Percentiles rank a stretch among this genome's conserved stretches.
Evolutionary conservation across 768 basidiomycete species (phyloP).

Genomic region (Astraeus odoratus): DNA sequence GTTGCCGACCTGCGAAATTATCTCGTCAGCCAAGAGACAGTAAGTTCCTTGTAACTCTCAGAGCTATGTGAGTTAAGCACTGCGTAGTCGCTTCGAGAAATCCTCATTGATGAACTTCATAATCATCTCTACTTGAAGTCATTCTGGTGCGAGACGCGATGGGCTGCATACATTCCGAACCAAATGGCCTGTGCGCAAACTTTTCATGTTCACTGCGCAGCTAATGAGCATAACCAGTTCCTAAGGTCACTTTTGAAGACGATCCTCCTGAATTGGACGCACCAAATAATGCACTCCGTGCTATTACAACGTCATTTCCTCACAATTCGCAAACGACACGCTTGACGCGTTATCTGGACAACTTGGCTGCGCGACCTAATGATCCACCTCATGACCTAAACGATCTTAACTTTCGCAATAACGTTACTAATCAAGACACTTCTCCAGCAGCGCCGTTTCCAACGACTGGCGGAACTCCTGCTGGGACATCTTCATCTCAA

Average conservation of each 20-base stretch:
- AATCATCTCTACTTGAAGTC: constrained; percentile 96
- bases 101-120: constrained; percentile 91
- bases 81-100: constrained; percentile 78
- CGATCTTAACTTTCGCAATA: constrained; percentile 28
- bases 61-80: constrained; percentile 6
- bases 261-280: constrained; percentile 27
- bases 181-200: constrained; percentile 64
- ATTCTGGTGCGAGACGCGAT: constrained; percentile 92
- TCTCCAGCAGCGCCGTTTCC: constrained; percentile 14
- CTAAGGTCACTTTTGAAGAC: constrained; percentile 57
- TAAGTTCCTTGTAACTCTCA: constrained; percentile 30
- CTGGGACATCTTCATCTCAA: constrained; percentile 16
- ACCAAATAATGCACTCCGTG: constrained; percentile 15
- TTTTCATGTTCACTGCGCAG: neutral
- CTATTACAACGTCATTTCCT: constrained; percentile 31
- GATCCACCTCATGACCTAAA: constrained; percentile 68
- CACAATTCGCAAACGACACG: constrained; percentile 38
- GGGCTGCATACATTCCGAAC: constrained; percentile 76
- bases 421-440: constrained; percentile 15
- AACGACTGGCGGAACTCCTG: constrained; percentile 13
- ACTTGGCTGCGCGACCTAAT: constrained; percentile 65
- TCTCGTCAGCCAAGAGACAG: constrained; percentile 79
- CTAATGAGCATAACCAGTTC: constrained; percentile 37
- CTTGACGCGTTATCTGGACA: constrained; percentile 56
- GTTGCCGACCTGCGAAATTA: constrained; percentile 83